A percentile compares a stretch with the other conserved stretches of the same genome.
Evolutionary conservation across 805 yeast species (phyloP).

Genomic region (Blastobotrys mokoenaii): DNA sequence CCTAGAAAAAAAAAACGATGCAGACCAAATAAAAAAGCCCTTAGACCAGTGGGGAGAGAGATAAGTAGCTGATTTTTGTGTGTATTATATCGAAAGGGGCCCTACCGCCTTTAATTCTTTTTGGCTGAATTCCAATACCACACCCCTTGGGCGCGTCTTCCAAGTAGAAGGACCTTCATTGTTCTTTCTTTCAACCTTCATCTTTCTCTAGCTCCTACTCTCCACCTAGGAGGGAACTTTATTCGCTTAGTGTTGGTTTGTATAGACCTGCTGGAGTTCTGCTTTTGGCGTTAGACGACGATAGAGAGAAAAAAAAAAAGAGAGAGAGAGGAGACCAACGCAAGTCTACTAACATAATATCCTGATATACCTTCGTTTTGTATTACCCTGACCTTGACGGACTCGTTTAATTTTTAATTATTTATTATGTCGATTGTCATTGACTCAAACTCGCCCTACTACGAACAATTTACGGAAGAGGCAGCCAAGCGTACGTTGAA

Average conservation of each 20-base stretch:
- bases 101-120: not conserved
- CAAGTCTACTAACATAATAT: not conserved
- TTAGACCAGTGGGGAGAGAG: not conserved
- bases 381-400: too few species aligned
- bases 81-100: too few species aligned
- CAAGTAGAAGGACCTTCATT: not conserved
- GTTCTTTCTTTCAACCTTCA: not conserved
- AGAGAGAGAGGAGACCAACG: not conserved
- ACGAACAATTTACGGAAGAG: constrained; percentile 20
- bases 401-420: not conserved
- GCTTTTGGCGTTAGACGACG: too few species aligned
- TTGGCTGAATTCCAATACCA: not conserved
- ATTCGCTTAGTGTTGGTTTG: too few species aligned
- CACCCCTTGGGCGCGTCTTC: not conserved
- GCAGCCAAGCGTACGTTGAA: constrained; percentile 14
- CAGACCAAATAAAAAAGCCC: not conserved
- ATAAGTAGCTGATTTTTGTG: too few species aligned
- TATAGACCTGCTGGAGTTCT: too few species aligned
- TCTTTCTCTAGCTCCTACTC: too few species aligned
- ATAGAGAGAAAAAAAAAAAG: not conserved
- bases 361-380: not conserved
- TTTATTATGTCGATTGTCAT: constrained; percentile 7
- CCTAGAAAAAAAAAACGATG: not conserved
- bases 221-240: too few species aligned
- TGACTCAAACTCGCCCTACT: constrained; percentile 30